phyloP scores from a whole-genome alignment of 805 yeast species.

The Sugiyamaella qingdaonensis region DNA sequence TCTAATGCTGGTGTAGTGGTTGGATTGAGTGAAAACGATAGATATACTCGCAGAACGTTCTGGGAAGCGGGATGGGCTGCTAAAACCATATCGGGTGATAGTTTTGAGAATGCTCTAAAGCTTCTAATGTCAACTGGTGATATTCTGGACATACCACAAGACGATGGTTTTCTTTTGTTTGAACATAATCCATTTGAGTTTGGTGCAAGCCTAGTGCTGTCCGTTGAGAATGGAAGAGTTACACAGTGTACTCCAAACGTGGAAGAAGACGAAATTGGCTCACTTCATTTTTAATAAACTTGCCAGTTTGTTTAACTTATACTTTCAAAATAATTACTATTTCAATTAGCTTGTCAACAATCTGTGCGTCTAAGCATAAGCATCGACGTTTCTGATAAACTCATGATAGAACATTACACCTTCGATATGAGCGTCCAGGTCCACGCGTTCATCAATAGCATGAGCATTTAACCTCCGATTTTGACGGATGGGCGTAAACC shows the following conservation, averaged over 20 bases:
- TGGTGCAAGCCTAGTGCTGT: not conserved
- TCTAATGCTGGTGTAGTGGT: not conserved
- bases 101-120: not conserved
- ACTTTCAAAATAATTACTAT: not conserved
- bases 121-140: not conserved
- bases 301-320: not conserved
- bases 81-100: not conserved
- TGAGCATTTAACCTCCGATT: constrained; percentile 38
- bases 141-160: not conserved
- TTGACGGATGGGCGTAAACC: constrained; percentile 37
- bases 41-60: not conserved
- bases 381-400: constrained; percentile 19
- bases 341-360: not conserved
- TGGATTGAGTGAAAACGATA: not conserved
- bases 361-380: not conserved
- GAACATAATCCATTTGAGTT: not conserved
- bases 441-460: constrained; percentile 59
- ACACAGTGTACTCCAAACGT: not conserved
- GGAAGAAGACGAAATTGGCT: not conserved
- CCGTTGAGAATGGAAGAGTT: not conserved
- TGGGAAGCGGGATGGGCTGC: not conserved
- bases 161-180: not conserved
- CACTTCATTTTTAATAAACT: not conserved
- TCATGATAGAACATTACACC: constrained; percentile 31
- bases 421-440: constrained; percentile 51